Percentiles rank a stretch among this genome's conserved stretches.
phyloP scores from a whole-genome alignment of 2,329 filamentous ascomycete species.

The Fusarium redolens region DNA sequence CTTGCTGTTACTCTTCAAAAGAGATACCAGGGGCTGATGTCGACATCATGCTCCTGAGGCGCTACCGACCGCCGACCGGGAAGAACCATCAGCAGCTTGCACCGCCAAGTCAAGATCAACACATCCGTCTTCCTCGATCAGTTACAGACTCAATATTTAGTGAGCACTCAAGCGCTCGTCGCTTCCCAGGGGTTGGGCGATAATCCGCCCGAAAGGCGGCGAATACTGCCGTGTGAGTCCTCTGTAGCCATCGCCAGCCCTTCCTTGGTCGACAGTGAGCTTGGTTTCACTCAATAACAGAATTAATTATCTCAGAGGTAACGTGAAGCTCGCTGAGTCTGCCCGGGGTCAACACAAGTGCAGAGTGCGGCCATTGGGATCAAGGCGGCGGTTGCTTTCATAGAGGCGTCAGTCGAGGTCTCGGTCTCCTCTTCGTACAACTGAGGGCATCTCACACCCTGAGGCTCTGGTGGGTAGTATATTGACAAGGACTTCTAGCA shows the following conservation, averaged over 20 bases:
- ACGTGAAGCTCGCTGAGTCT: not conserved
- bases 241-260: not conserved
- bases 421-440: not conserved
- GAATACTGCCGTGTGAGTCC: not conserved
- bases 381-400: not conserved
- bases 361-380: not conserved
- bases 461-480: fast-evolving
- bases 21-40: not conserved
- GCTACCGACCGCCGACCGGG: not conserved
- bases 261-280: not conserved
- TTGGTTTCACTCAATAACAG: fast-evolving
- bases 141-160: no score
- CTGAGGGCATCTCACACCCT: fast-evolving
- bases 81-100: not conserved
- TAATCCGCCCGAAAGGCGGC: not conserved
- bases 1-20: not conserved
- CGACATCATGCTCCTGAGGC: not conserved
- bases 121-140: fast-evolving
- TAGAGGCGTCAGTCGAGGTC: not conserved
- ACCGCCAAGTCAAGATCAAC: no score
- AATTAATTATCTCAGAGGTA: not conserved
- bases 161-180: not conserved
- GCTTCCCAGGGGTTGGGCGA: no score
- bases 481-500: not conserved
- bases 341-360: not conserved